These are phyloP conservation scores for Microcera coccophila DNA, from an alignment of 2,329 filamentous ascomycete species.

Conservation along the genomic window DNA sequence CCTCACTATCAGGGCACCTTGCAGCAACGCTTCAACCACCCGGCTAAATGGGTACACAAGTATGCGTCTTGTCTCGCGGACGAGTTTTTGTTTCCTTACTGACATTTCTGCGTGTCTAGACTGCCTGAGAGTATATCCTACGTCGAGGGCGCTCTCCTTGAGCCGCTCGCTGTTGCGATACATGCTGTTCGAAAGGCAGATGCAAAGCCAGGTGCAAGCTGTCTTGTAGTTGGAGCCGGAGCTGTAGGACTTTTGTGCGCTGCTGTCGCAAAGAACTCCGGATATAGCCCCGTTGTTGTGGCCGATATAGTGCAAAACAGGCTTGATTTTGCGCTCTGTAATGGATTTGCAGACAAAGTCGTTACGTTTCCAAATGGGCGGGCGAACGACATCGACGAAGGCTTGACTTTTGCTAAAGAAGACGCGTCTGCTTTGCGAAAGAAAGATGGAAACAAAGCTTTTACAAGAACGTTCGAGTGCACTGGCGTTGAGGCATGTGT, in stretches of 20 bases:
- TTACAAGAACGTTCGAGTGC: too few relatives aligned
- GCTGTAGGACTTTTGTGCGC: constrained; percentile 8
- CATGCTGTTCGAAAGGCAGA: constrained; percentile 50
- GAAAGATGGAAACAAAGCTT: too few relatives aligned
- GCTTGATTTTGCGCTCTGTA: constrained; percentile 14
- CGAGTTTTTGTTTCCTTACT: background rate
- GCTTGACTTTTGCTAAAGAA: background rate
- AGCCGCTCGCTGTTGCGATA: constrained; percentile 58
- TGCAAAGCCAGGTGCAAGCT: constrained; percentile 37
- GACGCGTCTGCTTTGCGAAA: background rate
- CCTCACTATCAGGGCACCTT: constrained; percentile 58
- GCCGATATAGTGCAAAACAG: constrained; percentile 17
- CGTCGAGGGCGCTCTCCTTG: constrained; percentile 54
- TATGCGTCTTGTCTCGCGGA: constrained; percentile 34
- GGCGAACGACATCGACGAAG: background rate
- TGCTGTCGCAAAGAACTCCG: constrained; percentile 3
- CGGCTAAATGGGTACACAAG: constrained; percentile 50
- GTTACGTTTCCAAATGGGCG: background rate
- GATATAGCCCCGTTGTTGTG: constrained; percentile 9
- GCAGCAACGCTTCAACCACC: constrained; percentile 54
- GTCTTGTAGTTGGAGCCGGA: constrained; percentile 54
- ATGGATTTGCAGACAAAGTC: constrained; percentile 7
- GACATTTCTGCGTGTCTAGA: constrained; percentile 23
- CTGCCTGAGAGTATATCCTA: constrained; percentile 47
- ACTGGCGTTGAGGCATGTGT: constrained; percentile 68